Evolutionary conservation across 768 basidiomycete genomes (phyloP).

Genomic region (Hygrocybe punicea): DNA sequence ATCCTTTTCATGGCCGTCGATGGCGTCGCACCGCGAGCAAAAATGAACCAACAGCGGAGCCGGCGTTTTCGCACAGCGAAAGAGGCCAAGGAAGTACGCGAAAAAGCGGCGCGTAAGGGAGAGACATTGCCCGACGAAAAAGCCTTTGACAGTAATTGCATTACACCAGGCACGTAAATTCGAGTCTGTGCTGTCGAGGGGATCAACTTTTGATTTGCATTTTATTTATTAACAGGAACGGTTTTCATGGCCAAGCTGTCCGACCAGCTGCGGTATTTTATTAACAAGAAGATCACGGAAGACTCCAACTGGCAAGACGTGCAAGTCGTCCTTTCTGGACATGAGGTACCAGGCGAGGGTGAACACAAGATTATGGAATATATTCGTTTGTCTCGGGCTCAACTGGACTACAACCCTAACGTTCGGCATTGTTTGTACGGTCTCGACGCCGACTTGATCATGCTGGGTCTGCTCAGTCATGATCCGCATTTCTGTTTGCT

Average conservation of each 20-base stretch:
- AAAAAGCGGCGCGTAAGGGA: conserved; percentile 84
- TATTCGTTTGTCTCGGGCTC: conserved; percentile 90
- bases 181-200: neutral
- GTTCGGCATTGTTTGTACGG: conserved; percentile 97
- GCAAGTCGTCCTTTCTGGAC: conserved; percentile 90
- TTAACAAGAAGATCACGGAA: conserved; percentile 97
- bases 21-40: conserved; percentile 94
- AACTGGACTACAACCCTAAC: conserved; percentile 94
- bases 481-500: conserved; percentile 98
- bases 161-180: conserved; percentile 78
- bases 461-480: conserved; percentile 94
- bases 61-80: conserved; percentile 92
- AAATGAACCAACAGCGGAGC: conserved; percentile 98
- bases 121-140: conserved; percentile 91
- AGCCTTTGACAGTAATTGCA: conserved; percentile 98
- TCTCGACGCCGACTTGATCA: conserved; percentile 96
- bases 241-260: conserved; percentile 94
- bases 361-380: conserved; percentile 99
- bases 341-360: conserved; percentile 98
- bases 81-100: conserved; percentile 82
- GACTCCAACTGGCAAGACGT: conserved; percentile 94
- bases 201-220: neutral
- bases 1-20: conserved; percentile 99
- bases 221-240: conserved; percentile 55
- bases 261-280: conserved; percentile 88